These are phyloP conservation scores for Leccinum subspadiceum DNA, from an alignment of 1,284 basidiomycete genomes.

Conservation along the genomic window DNA sequence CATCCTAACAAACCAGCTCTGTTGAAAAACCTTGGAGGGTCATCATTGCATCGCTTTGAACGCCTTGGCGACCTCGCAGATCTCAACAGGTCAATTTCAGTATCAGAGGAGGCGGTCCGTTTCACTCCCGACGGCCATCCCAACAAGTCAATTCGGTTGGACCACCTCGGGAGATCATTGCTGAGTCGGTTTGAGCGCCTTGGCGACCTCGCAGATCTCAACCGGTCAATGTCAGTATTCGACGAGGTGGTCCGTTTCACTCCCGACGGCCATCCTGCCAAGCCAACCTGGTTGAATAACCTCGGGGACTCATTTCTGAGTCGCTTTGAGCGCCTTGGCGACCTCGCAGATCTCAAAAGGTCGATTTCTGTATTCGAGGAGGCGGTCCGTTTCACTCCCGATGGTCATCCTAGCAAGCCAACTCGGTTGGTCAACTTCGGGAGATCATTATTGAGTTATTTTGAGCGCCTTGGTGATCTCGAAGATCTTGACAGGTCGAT, in stretches of 20 bases:
- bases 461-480: background rate
- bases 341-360: background rate
- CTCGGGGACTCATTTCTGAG: background rate
- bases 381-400: background rate
- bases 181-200: background rate
- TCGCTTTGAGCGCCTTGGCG: background rate
- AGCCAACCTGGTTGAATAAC: background rate
- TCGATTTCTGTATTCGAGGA: background rate
- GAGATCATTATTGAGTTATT: background rate
- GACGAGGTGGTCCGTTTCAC: background rate
- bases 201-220: background rate
- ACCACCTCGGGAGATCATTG: background rate
- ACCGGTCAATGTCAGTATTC: background rate
- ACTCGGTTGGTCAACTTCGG: background rate
- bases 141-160: background rate
- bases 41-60: background rate
- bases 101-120: background rate
- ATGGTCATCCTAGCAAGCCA: background rate
- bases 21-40: background rate
- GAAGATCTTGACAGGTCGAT: background rate
- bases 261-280: background rate
- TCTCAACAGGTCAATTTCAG: background rate
- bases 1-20: background rate
- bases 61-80: background rate
- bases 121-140: background rate